Evolutionary conservation across 495 filamentous ascomycete genomes (phyloP).

Genomic region (Pseudevernia furfuracea): DNA sequence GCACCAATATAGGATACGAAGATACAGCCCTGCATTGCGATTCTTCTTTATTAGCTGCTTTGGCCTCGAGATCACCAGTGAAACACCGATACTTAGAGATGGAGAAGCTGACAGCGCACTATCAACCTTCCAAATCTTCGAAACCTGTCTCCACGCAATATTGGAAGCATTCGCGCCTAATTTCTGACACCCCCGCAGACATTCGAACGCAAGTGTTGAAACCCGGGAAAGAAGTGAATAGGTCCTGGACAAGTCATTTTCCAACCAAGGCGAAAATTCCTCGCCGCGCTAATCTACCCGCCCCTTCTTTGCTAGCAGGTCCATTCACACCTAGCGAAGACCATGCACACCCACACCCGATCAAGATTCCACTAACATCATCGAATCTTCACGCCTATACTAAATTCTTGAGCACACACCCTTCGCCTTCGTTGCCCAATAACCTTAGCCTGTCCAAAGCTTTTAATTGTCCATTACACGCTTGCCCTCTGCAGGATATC

Average conservation of each 20-base stretch:
- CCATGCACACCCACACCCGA: neutral
- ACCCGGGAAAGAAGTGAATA: neutral
- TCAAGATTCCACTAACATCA: neutral
- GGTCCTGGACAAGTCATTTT: slow-evolving; percentile 15
- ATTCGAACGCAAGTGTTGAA: neutral
- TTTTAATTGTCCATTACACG: neutral
- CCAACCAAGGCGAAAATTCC: neutral
- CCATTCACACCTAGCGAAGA: slow-evolving; percentile 1
- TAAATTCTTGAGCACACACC: neutral
- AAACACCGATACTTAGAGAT: neutral
- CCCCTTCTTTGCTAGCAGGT: neutral
- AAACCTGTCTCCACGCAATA: neutral
- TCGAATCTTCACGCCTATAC: neutral
- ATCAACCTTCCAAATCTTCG: neutral
- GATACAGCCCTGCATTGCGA: neutral
- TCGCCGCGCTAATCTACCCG: neutral
- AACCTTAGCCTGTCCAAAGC: neutral
- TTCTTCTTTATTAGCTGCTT: neutral
- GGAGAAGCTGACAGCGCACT: neutral
- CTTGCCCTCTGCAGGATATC: neutral
- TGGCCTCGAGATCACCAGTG: neutral
- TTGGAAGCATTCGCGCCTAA: neutral
- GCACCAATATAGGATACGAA: neutral
- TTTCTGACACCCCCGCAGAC: neutral
- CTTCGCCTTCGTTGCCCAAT: neutral